Evolutionary conservation across 2,329 filamentous ascomycete species (phyloP), one percentile per base, ranked within the genome.

Genomic region (Neonectria neomacrospora): DNA sequence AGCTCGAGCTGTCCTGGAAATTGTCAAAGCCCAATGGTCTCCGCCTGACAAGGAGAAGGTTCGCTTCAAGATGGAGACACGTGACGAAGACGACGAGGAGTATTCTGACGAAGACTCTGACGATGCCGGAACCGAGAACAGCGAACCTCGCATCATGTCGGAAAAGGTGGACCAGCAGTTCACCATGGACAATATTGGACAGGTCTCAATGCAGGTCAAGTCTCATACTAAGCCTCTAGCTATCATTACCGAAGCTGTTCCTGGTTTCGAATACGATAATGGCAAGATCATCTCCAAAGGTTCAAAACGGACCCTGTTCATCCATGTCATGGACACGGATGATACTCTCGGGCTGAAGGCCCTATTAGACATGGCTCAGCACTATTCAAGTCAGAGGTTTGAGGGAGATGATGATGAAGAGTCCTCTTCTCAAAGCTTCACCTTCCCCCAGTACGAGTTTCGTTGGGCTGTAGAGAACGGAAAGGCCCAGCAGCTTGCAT

Each of bases 151-250:
- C 7, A 81, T 88, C 42, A 79, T 81, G 51, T 79, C 79, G 16
- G 84, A 90, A 63, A 80, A 89, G 42, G 79, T 93, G 28, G 86
- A 90, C 67, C 86, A 90, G 12, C 82, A 85, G 37, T 92, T 91
- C 74, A 96, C 92, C 0, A 85, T 95, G 55, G 91, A 96, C 16
- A 88, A 93, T 68, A 83, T 96, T 61, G 91, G 91, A 0, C 86
- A 92, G 67, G 82, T 91, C 4, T 87, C 86, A 0, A 89, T 86
- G 72, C 83, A 90, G 58, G 90, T 93, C 62, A 89, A 91, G 73
- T 91, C 90, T 60, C 78, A 81, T 16, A 78, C 84, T 9, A 83
- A 82, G 37, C 89, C 92, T 2, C 73, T 85, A 1, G 66, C 76
- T 0, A 75, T 91, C 59, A 75, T 94, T 5, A 67, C 73, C 5